Base-by-base conservation (phyloP, 2,329 filamentous ascomycete species). In the Diaporthe caulivora region DNA sequence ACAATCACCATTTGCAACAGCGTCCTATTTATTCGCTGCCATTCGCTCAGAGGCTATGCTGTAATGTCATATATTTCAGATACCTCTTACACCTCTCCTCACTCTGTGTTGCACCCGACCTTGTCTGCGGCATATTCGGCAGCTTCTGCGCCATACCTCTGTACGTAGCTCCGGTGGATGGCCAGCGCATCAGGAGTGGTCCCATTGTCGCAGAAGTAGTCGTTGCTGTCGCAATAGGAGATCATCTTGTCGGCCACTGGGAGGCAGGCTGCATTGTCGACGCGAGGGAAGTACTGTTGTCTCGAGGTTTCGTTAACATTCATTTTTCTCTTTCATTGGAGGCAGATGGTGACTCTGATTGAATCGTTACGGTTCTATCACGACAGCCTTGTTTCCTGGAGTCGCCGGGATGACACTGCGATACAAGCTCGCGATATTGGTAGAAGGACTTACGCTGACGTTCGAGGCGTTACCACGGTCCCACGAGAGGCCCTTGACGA, bases 391-490 rank as follows among this genome's bases (percentile, higher is more conserved):
- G 29, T 24, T 1, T 37, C 1, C n/a, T 57, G 31, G 3, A 5
- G 21, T 24, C 31, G 1, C 37, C 37, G 31, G 7, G 5, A 8
- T 42, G n/a, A 9, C 8, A 6, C 11, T 58, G 11, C 26, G 55
- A 6, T 58, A 58, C 13, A 40, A 10, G 54, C 17, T 51, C 2
- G 40, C 0, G 6, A 34, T 31, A 31, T n/a, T n/a, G 15, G 29
- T 8, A 17, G 17, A 37, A 29, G 13, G n/a, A 60, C 70, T 49
- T 70, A 78, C 77, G 21, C 82, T 82, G 34, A 77, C 73, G 21
- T 76, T 76, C 1, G 77, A 80, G 21, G 80, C 75, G 11, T 75
- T 81, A 34, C 82, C 82, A 9, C 77, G 76, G 62, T 82, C 77
- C 76, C 80, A 81, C 0, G 78, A 24, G 37, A 80, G 77, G 47